Evolutionary conservation across 2,329 filamentous ascomycete species (phyloP).

Genomic region (Orbilia ellipsospora): DNA sequence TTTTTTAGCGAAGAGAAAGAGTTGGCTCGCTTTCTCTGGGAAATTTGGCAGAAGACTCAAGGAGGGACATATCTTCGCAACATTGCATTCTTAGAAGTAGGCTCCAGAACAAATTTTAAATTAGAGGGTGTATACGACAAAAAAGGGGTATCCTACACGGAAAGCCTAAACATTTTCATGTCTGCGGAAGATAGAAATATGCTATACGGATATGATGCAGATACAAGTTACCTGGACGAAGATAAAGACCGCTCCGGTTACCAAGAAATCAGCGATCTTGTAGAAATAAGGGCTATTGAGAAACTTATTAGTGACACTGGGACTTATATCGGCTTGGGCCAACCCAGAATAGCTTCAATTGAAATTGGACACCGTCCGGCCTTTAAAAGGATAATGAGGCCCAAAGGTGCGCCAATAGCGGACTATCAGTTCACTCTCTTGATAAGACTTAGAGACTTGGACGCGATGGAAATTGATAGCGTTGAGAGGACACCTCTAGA

Average conservation of each 20-base stretch:
- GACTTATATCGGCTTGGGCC: not conserved
- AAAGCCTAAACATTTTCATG: not conserved
- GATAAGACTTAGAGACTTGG: not conserved
- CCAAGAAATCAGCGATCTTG: not conserved
- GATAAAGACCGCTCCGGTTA: not conserved
- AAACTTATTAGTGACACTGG: not conserved
- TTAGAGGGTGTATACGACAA: not conserved
- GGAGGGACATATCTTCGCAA: not conserved
- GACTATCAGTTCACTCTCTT: not conserved
- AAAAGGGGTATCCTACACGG: not conserved
- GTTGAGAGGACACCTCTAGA: not conserved
- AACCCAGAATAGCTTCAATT: not conserved
- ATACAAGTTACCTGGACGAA: not conserved
- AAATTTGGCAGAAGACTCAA: not conserved
- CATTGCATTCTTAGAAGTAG: not conserved
- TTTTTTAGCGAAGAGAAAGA: not conserved
- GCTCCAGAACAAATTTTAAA: not conserved
- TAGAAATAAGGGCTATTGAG: not conserved
- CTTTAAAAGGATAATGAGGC: not conserved
- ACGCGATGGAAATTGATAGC: not conserved
- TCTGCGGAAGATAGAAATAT: not conserved
- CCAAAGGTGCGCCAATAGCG: not conserved
- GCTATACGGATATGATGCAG: not conserved
- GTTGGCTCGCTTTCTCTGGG: not conserved
- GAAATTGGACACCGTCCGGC: not conserved